Evolutionary conservation across 805 yeast genomes (phyloP).

Genomic region (Blastobotrys robertii): DNA sequence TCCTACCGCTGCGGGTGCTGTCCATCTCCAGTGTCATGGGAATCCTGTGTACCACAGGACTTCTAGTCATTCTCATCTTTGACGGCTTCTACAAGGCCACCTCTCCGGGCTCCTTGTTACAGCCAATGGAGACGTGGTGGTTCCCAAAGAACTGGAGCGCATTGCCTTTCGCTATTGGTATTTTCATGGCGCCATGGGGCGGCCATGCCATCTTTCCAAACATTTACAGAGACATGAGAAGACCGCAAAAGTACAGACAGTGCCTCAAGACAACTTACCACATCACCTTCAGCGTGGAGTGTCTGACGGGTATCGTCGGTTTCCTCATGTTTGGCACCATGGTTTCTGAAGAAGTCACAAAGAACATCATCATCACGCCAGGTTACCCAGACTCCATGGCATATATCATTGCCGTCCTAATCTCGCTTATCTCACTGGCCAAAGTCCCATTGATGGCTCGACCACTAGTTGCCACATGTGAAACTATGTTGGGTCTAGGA

Average conservation of each 20-base stretch:
- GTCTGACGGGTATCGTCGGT: conserved; percentile 53
- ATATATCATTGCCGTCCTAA: conserved; percentile 43
- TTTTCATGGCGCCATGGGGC: conserved; percentile 58
- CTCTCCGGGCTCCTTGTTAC: conserved; percentile 66
- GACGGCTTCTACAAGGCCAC: conserved; percentile 54
- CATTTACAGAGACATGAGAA: conserved; percentile 63
- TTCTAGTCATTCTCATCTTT: conserved; percentile 46
- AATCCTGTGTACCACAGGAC: conserved; percentile 56
- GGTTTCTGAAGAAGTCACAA: conserved; percentile 67
- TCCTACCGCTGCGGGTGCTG: conserved; percentile 63
- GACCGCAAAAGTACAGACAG: conserved; percentile 48
- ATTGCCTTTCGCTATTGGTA: conserved; percentile 34
- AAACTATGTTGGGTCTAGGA: conserved; percentile 36
- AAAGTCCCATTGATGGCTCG: conserved; percentile 76
- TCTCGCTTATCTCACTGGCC: conserved; percentile 77
- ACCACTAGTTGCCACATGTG: conserved; percentile 69
- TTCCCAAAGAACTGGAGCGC: conserved; percentile 53
- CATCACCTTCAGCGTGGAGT: conserved; percentile 50
- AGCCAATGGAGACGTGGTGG: conserved; percentile 54
- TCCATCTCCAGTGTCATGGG: conserved; percentile 65
- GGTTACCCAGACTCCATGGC: conserved; percentile 61
- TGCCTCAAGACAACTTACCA: conserved; percentile 48
- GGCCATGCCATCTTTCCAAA: conserved; percentile 82
- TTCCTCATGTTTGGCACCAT: conserved; percentile 67
- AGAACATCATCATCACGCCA: conserved; percentile 52